Percentiles rank a stretch among this genome's conserved stretches.
Conservation (phyloP, 495 filamentous ascomycete species). For the Penicillium cataractarum region DNA sequence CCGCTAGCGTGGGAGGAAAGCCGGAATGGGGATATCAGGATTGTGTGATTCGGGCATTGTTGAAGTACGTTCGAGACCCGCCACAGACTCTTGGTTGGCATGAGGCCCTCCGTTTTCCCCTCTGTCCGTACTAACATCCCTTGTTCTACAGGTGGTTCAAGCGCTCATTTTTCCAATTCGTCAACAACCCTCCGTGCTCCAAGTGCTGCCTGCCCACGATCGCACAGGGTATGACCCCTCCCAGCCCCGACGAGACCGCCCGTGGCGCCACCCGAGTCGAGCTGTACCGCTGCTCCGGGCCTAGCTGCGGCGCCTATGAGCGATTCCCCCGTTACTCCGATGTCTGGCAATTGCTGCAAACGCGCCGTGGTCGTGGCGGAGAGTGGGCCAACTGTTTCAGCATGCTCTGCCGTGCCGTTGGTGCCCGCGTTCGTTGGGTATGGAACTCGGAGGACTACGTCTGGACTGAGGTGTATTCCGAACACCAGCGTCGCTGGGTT, state of each 20-base stretch:
- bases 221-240: conserved; percentile 76
- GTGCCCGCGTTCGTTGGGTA: conserved; percentile 91
- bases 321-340: conserved; percentile 95
- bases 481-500: conserved; percentile 92
- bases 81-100: conserved; percentile 9
- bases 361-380: conserved; percentile 79
- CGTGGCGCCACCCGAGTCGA: conserved; percentile 86
- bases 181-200: conserved; percentile 90
- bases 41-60: conserved; percentile 87
- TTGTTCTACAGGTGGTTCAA: conserved; percentile 81
- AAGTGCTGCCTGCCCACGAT: conserved; percentile 82
- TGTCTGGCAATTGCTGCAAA: conserved; percentile 90
- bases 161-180: conserved; percentile 90
- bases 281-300: conserved; percentile 79
- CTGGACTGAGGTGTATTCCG: conserved; percentile 97
- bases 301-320: conserved; percentile 73
- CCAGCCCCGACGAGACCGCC: conserved; percentile 85
- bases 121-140: conserved; percentile 26
- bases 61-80: conserved; percentile 57
- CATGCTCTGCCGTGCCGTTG: conserved; percentile 95
- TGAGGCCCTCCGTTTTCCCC: neutral
- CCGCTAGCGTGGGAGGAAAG: conserved; percentile 78
- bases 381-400: conserved; percentile 99
- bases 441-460: conserved; percentile 98
- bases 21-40: conserved; percentile 98